Base-by-base conservation (phyloP, 2,329 filamentous ascomycete species). In the Sporothrix protearum region DNA sequence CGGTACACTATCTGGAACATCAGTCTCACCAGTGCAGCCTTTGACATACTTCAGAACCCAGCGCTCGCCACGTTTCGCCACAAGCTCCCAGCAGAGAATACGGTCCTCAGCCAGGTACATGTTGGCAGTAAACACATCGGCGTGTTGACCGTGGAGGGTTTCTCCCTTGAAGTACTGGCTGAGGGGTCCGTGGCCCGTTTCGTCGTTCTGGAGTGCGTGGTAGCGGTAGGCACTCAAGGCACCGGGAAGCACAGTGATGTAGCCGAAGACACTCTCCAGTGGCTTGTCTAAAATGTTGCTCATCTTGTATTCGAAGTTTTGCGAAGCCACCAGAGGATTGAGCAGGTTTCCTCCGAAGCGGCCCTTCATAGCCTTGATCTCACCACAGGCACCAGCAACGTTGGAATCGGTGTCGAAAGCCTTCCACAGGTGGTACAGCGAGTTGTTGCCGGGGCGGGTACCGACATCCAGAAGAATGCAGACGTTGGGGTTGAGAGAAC, bases 271-370 rank as follows among this genome's bases (percentile, higher is more conserved):
- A 3, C 95, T 98, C 80, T 99, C 96, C 53, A 99, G 84, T 1
- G 96, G 96, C 83, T 99, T 99, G 81, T 99, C 96, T 59, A 99
- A 87, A 78, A 99, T 99, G 78, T 99, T 99, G 80, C 93, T 97
- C 92, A 99, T 97, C 86, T 99, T 99, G 87, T 99, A 99, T 83
- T 99, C 96, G 77, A 99, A 99, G 79, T 99, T 99, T 78, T 99
- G 96, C 0, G 94, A 94, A 1, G 96, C 96, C 28, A 99, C 92
- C 4, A 99, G 87, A 0, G 96, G 96, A 78, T 98, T 99, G 75
- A 97, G 80, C 47, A 99, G 87, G 77, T 96, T 94, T 81, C 92
- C 95, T 75, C 95, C 94, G 72, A 87, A 89, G 3, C 88, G 89
- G 33, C 91, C 91, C 83, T 98, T 85, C 94, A 98, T 97, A 75